phyloP scores from a whole-genome alignment of 1,284 basidiomycete genomes.

The Phenoliferia sp. region DNA sequence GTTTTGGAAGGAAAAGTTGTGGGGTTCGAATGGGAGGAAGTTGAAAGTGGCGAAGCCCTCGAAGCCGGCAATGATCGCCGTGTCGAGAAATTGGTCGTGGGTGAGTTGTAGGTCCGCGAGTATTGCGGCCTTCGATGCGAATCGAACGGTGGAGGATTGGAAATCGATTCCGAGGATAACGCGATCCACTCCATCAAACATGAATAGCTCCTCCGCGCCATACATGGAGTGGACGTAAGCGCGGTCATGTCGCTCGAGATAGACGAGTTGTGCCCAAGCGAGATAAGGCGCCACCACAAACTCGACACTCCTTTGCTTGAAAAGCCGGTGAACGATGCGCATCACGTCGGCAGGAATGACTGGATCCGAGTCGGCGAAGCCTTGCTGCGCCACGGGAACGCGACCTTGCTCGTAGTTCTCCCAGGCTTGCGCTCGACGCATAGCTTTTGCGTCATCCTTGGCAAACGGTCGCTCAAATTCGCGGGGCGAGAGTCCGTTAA shows the following conservation, averaged over 20 bases:
- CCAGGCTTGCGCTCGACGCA: conserved; percentile 65
- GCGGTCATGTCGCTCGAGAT: conserved; percentile 87
- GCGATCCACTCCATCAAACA: conserved; percentile 81
- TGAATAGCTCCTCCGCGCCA: conserved; percentile 80
- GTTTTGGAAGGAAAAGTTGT: conserved; percentile 68
- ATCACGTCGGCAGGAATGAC: conserved; percentile 81
- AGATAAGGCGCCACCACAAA: conserved; percentile 94
- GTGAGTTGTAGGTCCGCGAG: conserved; percentile 67
- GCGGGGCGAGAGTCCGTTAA: conserved; percentile 75
- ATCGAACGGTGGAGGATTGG: conserved; percentile 68
- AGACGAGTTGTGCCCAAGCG: conserved; percentile 89
- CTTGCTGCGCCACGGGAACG: conserved; percentile 77
- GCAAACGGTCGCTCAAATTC: conserved; percentile 24
- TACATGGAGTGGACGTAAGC: conserved; percentile 93
- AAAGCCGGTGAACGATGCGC: conserved; percentile 84
- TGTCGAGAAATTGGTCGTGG: conserved; percentile 92
- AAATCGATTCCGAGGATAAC: conserved; percentile 85
- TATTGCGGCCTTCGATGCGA: conserved; percentile 73
- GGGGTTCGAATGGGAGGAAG: conserved; percentile 55
- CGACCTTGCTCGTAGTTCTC: conserved; percentile 79
- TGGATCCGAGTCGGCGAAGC: conserved; percentile 62
- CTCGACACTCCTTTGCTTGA: conserved; percentile 92
- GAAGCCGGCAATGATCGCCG: conserved; percentile 85
- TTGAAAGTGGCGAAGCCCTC: conserved; percentile 83
- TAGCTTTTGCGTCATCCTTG: conserved; percentile 31